phyloP scores from a whole-genome alignment of 768 basidiomycete species.

The Leccinum boreale region DNA sequence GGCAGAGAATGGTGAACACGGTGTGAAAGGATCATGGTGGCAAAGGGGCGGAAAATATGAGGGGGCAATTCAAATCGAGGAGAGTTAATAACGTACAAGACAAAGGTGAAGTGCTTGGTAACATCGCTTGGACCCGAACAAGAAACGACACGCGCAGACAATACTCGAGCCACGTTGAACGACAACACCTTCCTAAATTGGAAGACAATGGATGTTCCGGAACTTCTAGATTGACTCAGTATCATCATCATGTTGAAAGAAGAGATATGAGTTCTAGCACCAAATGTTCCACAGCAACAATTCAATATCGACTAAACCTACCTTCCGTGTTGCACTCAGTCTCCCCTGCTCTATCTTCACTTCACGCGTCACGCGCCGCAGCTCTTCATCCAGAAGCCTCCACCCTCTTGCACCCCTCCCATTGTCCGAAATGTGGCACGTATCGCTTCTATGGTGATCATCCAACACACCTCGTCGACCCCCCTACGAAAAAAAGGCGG shows the following conservation, averaged over 20 bases:
- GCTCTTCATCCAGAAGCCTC: slow-evolving; percentile 28
- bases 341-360: slow-evolving; percentile 59
- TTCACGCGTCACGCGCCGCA: slow-evolving; percentile 48
- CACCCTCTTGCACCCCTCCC: slow-evolving; percentile 18
- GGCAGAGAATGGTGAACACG: slow-evolving; percentile 19
- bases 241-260: neutral
- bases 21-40: slow-evolving; percentile 26
- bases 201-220: slow-evolving; percentile 16
- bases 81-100: slow-evolving; percentile 9
- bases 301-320: slow-evolving; percentile 46
- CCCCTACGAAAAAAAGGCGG: slow-evolving; percentile 21
- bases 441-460: slow-evolving; percentile 42
- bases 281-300: slow-evolving; percentile 22
- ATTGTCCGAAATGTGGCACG: slow-evolving; percentile 55
- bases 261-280: slow-evolving; percentile 1
- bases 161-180: slow-evolving; percentile 18
- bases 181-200: slow-evolving; percentile 25
- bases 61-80: neutral
- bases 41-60: neutral
- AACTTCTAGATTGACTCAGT: neutral
- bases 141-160: slow-evolving; percentile 10
- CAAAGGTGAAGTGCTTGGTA: slow-evolving; percentile 9
- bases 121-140: slow-evolving; percentile 7
- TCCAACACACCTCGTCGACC: slow-evolving; percentile 31
- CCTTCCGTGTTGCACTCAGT: slow-evolving; percentile 47